phyloP scores from a whole-genome alignment of 2,329 filamentous ascomycete genomes.

The Fusarium haematococcum region DNA sequence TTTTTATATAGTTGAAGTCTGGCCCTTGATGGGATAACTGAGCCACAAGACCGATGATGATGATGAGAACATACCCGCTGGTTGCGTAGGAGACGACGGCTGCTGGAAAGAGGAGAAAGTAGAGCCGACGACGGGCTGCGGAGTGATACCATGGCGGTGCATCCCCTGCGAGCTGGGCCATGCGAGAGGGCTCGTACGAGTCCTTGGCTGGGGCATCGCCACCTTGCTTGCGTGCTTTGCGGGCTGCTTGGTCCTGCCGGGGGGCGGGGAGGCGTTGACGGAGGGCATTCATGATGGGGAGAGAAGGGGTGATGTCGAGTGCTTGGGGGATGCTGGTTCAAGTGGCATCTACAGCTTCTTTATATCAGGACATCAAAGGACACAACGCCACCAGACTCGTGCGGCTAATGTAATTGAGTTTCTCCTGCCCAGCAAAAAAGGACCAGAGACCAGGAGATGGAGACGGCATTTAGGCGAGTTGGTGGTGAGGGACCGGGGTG shows the following conservation, averaged over 20 bases:
- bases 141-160: constrained; percentile 48
- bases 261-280: constrained; percentile 44
- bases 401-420: neutral
- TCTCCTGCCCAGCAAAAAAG: neutral
- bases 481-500: neutral
- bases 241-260: constrained; percentile 37
- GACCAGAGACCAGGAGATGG: neutral
- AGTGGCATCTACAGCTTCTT: neutral
- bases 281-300: constrained; percentile 34
- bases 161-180: constrained; percentile 44
- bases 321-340: neutral
- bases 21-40: too few relatives aligned
- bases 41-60: neutral
- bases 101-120: constrained; percentile 49
- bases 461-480: neutral
- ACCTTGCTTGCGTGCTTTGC: constrained; percentile 32
- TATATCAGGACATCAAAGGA: neutral
- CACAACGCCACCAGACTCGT: neutral
- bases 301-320: neutral
- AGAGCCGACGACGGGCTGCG: constrained; percentile 45
- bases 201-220: constrained; percentile 11
- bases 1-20: too few relatives aligned
- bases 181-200: constrained; percentile 42
- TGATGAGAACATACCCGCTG: constrained; percentile 47
- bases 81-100: constrained; percentile 54